Percentiles rank a stretch among this genome's conserved stretches.
Evolutionary conservation across 768 basidiomycete genomes (phyloP).

Genomic region (Leccinum broughii): DNA sequence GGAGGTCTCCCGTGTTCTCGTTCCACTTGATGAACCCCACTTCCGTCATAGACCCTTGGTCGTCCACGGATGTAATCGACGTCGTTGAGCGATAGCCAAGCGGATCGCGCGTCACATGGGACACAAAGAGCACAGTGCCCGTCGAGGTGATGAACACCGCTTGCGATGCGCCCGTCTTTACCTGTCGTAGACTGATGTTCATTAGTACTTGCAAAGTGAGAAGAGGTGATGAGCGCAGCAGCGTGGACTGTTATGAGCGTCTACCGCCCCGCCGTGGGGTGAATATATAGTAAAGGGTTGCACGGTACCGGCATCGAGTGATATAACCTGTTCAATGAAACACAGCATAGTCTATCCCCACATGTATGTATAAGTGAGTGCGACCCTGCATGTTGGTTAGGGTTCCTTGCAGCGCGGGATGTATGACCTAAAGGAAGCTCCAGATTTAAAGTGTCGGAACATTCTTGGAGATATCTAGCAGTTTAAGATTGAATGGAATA

Average conservation of each 20-base stretch:
- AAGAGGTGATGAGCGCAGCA: background rate
- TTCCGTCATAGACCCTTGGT: conserved; percentile 6
- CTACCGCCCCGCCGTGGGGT: background rate
- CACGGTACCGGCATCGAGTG: background rate
- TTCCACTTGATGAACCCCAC: conserved; percentile 23
- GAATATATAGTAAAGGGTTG: background rate
- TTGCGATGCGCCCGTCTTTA: conserved; percentile 10
- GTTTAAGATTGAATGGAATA: background rate
- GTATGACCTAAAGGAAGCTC: background rate
- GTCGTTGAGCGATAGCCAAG: conserved; percentile 1
- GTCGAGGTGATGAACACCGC: conserved; percentile 18
- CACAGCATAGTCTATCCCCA: conserved; percentile 1
- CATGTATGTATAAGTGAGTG: background rate
- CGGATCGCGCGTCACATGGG: background rate
- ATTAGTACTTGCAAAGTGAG: background rate
- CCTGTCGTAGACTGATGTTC: conserved; percentile 23
- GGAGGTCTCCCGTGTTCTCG: background rate
- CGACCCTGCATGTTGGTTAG: background rate
- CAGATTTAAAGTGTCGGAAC: background rate
- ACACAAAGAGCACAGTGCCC: conserved; percentile 17
- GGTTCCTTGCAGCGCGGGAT: background rate
- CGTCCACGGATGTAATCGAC: conserved; percentile 16
- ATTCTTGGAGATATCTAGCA: background rate
- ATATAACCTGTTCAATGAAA: background rate
- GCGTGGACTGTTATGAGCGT: background rate